Base-by-base conservation (phyloP, 1,284 basidiomycete species). In the Ganoderma multipileum region DNA sequence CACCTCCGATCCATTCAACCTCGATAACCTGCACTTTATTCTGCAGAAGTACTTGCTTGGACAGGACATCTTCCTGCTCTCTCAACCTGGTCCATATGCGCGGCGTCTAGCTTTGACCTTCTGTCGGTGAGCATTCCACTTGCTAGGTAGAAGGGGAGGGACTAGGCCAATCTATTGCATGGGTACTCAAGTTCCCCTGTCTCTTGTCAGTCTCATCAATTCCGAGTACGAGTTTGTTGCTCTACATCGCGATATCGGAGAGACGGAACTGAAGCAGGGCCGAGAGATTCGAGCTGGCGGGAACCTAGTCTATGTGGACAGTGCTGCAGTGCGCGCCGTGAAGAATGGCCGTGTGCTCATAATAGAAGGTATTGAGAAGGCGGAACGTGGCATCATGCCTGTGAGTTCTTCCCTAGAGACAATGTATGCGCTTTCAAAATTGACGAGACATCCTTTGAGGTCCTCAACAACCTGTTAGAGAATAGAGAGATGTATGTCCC, bases 181-280 rank as follows among this genome's bases (percentile, higher is more conserved):
- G 36, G 57, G 20, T 38, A 18, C n/a, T 36, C 11, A 18, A 52
- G 2, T 41, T 18, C 20, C 39, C 7, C 38, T 44, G 38, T 36
- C 36, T 33, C 33, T 55, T 26, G n/a, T 50, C 61, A 90, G 89
- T 66, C 63, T 89, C 36, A 86, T 90, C 59, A 91, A 91, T 74
- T 79, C 86, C 14, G 89, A 90, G 77, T 91, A 90, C 69, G 89
- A 91, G 74, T 87, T 89, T 71, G 86, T 91, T 68, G 85, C 88
- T 0, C 76, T 91, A 2, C 89, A 91, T 76, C 79, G 89, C 64
- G 89, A 91, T 75, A 85, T 90, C 4, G 89, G 89, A n/a, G 89
- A 91, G 76, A 90, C 89, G 1, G 89, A 90, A 73, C 78, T 91
- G 59, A 90, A 90, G 76, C 89, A 91, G 83, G 89, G 89, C 60